phyloP scores from a whole-genome alignment of 2,329 filamentous ascomycete genomes.

The Colletotrichum horii region DNA sequence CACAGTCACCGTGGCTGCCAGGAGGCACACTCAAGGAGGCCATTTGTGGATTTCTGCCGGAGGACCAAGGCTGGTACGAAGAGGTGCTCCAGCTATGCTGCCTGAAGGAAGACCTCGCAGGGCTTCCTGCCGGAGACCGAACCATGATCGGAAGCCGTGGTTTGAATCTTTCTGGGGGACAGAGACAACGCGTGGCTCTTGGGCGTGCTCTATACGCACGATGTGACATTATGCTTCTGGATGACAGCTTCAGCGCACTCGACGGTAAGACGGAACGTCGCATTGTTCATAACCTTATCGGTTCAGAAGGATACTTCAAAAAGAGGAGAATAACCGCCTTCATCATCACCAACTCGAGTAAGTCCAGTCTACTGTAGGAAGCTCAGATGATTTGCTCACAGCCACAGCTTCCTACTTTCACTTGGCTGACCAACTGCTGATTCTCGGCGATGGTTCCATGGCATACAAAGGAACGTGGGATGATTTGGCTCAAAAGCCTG shows the following conservation, averaged over 20 bases:
- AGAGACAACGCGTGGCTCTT: constrained; percentile 28
- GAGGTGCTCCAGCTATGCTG: constrained; percentile 27
- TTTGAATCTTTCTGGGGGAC: constrained; percentile 24
- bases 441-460: neutral
- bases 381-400: neutral
- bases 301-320: constrained; percentile 21
- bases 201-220: constrained; percentile 9
- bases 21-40: constrained; percentile 23
- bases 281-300: constrained; percentile 21
- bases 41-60: constrained; percentile 18
- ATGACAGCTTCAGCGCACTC: constrained; percentile 19
- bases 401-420: neutral
- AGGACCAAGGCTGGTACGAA: constrained; percentile 36
- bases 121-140: constrained; percentile 22
- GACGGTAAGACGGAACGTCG: constrained; percentile 17
- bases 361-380: neutral
- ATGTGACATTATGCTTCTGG: neutral
- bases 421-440: neutral
- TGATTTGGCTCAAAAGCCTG: neutral
- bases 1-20: constrained; percentile 26
- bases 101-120: constrained; percentile 18
- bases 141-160: constrained; percentile 22
- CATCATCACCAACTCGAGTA: neutral
- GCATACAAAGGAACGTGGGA: neutral
- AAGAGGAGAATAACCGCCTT: constrained; percentile 21